Base-by-base conservation (phyloP, 345 rosid species). In the Linum usitatissimum region DNA sequence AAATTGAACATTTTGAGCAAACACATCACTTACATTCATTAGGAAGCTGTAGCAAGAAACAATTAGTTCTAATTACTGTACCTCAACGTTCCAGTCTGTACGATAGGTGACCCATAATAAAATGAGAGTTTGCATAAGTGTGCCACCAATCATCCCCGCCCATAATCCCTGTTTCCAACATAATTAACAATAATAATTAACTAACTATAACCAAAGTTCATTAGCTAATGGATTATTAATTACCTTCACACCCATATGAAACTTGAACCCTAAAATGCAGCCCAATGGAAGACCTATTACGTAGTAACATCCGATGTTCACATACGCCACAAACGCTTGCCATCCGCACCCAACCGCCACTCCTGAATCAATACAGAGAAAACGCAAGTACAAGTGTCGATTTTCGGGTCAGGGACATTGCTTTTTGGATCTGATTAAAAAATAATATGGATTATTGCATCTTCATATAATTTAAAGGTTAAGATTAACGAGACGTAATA, bases 261-360 rank as follows among this genome's bases (percentile, higher is more conserved):
- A 75, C 66, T 66, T 79, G 69, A 86, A 84, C 13, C 94, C 94
- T 23, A 84, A 80, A 70, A 86, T 0, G 66, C 76, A 80, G 0
- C 79, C 94, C 74, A 61, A 1, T 12, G 90, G 90, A 62, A 86
- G 64, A 18, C 93, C 90, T 55, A 81, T 66, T 6, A 78, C 4
- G 64, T 86, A 84, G 63, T 84, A 86, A 49, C 90, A 84, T 30
- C 80, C 86, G 1, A 86, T 71, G 9, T 86, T 86, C 17, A 84
- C 87, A 53, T 80, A 79, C 1, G 93, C 90, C 36, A 86, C 87
- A 48, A 73, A 80, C 8, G 86, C 70, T 63, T 84, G 93, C 87
- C 93, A 86, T 71, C 90, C 93, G 55, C 93, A 80, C 20, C 93
- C 93, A 40, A 86, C 86, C 1, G 83, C 83, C 12, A 79, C 83